Conservation (phyloP, 768 basidiomycete genomes). For the Pisolithus albus region DNA sequence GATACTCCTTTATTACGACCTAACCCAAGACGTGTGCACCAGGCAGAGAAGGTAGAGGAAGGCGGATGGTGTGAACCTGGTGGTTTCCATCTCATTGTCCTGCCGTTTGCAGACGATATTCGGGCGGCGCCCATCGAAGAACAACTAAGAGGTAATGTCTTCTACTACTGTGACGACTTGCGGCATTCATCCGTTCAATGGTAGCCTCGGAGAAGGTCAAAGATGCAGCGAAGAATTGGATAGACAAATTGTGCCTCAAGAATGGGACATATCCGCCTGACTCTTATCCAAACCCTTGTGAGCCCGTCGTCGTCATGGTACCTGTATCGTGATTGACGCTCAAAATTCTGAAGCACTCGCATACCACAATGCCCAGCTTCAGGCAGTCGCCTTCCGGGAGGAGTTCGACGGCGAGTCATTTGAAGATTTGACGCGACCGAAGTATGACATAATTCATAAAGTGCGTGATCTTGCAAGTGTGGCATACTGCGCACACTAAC, state of each 20-base stretch:
- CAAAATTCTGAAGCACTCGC: constrained; percentile 53
- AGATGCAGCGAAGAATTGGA: constrained; percentile 62
- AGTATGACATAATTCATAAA: constrained; percentile 72
- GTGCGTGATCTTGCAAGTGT: constrained; percentile 32
- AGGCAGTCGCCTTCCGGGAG: constrained; percentile 90
- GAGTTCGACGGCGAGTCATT: constrained; percentile 73
- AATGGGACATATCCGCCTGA: constrained; percentile 82
- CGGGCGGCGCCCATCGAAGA: constrained; percentile 67
- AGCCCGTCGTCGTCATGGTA: constrained; percentile 17
- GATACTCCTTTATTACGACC: not conserved
- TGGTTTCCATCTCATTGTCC: constrained; percentile 85
- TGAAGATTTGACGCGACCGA: constrained; percentile 78
- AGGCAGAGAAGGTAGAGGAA: constrained; percentile 68
- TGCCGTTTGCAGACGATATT: constrained; percentile 96
- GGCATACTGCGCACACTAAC: not conserved
- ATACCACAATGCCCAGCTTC: constrained; percentile 83
- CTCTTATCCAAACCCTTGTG: constrained; percentile 87
- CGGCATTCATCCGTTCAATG: constrained; percentile 1
- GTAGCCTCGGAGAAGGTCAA: constrained; percentile 64
- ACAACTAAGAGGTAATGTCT: constrained; percentile 49
- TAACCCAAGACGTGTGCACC: not conserved
- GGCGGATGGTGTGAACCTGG: constrained; percentile 77
- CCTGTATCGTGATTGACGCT: not conserved
- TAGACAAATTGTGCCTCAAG: constrained; percentile 74
- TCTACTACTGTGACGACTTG: not conserved